Evolutionary conservation across 257 asterid species (phyloP).

Genomic region (Apocynum venetum): DNA sequence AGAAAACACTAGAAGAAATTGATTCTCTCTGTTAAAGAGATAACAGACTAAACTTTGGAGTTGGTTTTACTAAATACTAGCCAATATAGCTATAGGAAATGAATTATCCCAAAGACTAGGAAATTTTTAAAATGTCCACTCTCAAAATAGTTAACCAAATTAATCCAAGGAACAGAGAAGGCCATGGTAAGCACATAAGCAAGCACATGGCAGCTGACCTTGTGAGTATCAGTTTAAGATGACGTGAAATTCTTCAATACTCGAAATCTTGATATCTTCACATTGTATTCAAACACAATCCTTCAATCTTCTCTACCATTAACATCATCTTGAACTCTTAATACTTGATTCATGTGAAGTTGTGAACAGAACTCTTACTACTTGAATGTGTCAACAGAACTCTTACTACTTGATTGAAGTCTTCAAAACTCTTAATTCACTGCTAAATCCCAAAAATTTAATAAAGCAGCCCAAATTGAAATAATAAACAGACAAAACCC

Average conservation of each 20-base stretch:
- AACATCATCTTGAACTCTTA: conserved; percentile 89
- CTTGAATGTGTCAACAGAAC: conserved; percentile 28
- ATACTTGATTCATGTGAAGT: conserved; percentile 55
- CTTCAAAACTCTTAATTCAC: conserved; percentile 48
- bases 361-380: conserved; percentile 40
- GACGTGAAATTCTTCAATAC: conserved; percentile 59
- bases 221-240: conserved; percentile 38
- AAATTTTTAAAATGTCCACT: neutral
- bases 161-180: conserved; percentile 40
- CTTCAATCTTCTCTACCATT: conserved; percentile 80
- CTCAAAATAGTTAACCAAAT: conserved; percentile 8
- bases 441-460: conserved; percentile 42
- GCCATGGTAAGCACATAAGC: conserved; percentile 61
- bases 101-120: neutral
- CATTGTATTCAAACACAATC: conserved; percentile 70
- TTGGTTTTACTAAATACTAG: neutral
- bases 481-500: conserved; percentile 19
- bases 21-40: neutral
- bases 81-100: neutral
- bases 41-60: neutral
- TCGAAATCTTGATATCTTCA: conserved; percentile 66
- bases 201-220: conserved; percentile 90
- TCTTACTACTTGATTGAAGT: conserved; percentile 33
- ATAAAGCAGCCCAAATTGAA: conserved; percentile 26
- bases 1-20: neutral